Conservation (phyloP, 768 basidiomycete genomes). For the Chalciporus pseudorubinellus region DNA sequence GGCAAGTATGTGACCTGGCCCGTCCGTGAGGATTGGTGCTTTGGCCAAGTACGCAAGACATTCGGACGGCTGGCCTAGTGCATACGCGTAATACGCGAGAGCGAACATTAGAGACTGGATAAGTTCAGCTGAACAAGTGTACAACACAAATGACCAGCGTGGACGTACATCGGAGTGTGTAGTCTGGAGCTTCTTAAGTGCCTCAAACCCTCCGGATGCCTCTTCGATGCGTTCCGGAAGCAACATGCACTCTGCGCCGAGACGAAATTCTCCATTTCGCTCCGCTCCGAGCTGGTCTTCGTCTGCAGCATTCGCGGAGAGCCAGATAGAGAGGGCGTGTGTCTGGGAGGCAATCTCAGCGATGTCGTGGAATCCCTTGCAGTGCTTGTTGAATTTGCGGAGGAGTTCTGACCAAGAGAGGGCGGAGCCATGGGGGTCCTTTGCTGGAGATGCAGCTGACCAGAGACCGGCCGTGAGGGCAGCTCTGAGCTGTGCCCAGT, state of each 20-base stretch:
- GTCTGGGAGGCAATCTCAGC: conserved; percentile 68
- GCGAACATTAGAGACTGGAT: conserved; percentile 62
- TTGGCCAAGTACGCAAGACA: conserved; percentile 59
- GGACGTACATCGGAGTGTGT: conserved; percentile 58
- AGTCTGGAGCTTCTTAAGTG: conserved; percentile 47
- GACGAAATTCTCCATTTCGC: conserved; percentile 31
- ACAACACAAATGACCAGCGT: background rate
- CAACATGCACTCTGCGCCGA: conserved; percentile 60
- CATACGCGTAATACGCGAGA: conserved; percentile 80
- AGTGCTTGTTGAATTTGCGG: conserved; percentile 87
- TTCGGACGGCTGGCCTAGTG: conserved; percentile 60
- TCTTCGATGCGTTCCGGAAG: conserved; percentile 57
- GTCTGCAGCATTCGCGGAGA: conserved; percentile 45
- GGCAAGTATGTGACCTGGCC: conserved; percentile 51
- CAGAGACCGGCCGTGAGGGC: conserved; percentile 75
- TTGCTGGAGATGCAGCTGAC: conserved; percentile 61
- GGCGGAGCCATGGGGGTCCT: conserved; percentile 46
- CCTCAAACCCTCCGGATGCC: conserved; percentile 51
- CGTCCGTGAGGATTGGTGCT: conserved; percentile 53
- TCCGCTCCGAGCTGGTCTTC: conserved; percentile 56
- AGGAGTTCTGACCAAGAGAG: conserved; percentile 78
- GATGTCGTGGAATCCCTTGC: conserved; percentile 55
- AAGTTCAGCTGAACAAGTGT: conserved; percentile 6
- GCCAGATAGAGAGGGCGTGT: conserved; percentile 57
- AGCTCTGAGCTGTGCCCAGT: conserved; percentile 71